These are phyloP conservation scores for Aquilaria sinensis DNA, from an alignment of 345 rosid genomes.

Conservation along the genomic window DNA sequence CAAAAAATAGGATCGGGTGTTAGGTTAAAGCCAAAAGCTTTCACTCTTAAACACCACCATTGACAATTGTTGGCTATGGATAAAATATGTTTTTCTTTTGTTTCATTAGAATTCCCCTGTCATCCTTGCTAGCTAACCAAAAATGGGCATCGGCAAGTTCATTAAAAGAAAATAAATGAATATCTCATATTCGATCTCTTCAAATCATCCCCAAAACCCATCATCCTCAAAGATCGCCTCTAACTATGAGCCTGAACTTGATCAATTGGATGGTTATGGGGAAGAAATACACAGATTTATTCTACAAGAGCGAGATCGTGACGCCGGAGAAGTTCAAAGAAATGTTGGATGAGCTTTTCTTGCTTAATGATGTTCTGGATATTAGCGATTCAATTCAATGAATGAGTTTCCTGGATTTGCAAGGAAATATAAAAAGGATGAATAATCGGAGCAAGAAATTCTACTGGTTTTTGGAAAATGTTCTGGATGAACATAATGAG, in stretches of 20 bases:
- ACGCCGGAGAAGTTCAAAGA: slow-evolving; percentile 54
- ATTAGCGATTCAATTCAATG: slow-evolving; percentile 70
- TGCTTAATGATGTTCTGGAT: slow-evolving; percentile 51
- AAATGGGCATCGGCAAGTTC: slow-evolving; percentile 50
- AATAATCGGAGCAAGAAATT: slow-evolving; percentile 49
- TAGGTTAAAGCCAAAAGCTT: no score
- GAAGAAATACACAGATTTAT: slow-evolving; percentile 40
- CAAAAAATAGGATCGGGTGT: no score
- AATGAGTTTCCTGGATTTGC: slow-evolving; percentile 52
- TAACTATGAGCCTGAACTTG: slow-evolving; percentile 39
- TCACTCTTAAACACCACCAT: no score
- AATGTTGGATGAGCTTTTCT: slow-evolving; percentile 61
- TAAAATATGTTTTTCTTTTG: no score
- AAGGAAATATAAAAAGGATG: slow-evolving; percentile 60
- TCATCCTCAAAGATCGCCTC: slow-evolving; percentile 37
- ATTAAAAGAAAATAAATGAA: slow-evolving; percentile 42
- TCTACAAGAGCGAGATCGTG: slow-evolving; percentile 23
- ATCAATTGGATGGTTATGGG: slow-evolving; percentile 63
- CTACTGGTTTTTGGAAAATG: slow-evolving; percentile 51
- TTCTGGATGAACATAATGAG: slow-evolving; percentile 46
- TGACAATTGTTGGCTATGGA: no score
- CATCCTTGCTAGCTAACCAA: slow-evolving; percentile 36
- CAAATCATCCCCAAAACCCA: slow-evolving; percentile 12
- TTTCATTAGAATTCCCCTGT: slow-evolving; percentile 13
- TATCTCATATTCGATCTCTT: slow-evolving; percentile 21